Conservation (phyloP, 2,329 filamentous ascomycete genomes). For the Diplodia mutila region DNA sequence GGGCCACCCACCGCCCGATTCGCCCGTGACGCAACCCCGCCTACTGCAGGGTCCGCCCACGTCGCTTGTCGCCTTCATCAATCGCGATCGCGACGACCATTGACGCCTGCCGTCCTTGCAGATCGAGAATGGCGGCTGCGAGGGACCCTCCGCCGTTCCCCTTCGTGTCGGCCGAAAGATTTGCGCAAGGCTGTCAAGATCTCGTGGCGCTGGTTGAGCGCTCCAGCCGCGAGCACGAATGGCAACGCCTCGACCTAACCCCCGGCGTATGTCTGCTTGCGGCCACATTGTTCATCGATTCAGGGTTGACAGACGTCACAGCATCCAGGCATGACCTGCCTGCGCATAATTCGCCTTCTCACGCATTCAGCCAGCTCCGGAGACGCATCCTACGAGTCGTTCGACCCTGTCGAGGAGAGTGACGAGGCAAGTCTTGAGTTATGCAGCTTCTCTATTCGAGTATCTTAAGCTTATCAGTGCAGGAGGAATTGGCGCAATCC, state of each 20-base stretch:
- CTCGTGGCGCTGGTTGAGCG: conserved; percentile 31
- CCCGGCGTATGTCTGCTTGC: conserved; percentile 8
- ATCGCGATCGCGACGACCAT: neutral
- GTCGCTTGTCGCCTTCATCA: neutral
- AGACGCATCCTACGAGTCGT: neutral
- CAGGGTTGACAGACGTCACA: conserved; percentile 12
- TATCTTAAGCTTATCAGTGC: neutral
- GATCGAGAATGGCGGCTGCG: conserved; percentile 11
- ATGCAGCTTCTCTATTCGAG: neutral
- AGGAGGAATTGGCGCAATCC: conserved; percentile 31
- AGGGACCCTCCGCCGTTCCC: neutral
- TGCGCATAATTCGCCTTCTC: conserved; percentile 18
- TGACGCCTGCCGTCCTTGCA: neutral
- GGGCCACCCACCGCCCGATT: neutral
- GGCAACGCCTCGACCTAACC: conserved; percentile 30
- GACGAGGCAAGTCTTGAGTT: conserved; percentile 22
- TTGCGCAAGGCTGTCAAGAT: conserved; percentile 34
- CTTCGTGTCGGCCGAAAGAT: conserved; percentile 32
- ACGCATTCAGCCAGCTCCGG: neutral
- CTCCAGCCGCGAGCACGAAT: conserved; percentile 31
- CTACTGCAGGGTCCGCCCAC: conserved; percentile 11
- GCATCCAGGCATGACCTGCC: neutral
- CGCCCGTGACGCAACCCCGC: conserved; percentile 9
- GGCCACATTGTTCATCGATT: neutral
- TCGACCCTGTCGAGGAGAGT: conserved; percentile 15